Evolutionary conservation across 208 protist genomes (phyloP), one percentile per base, ranked within the genome.

Genomic region (Leishmania tarentolae): DNA sequence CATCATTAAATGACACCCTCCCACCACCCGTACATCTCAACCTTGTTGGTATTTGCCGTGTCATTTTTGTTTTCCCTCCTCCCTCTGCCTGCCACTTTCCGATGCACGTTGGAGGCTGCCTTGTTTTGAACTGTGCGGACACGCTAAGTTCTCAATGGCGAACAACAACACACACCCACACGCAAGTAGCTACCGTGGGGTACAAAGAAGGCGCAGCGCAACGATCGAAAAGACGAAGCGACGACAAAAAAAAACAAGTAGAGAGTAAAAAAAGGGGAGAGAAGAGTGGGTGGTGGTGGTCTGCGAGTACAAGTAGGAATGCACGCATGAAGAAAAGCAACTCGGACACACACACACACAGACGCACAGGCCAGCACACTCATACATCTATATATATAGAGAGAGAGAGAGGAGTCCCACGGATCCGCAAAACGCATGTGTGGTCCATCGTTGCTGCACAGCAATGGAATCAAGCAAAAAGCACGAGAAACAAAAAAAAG

Each of bases 401-500:
- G 42, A n/a, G 44, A 46, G 44, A 78, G 31, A 75, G 28, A 9
- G 17, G 40, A 75, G 31, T 13, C 46, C n/a, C 42, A 75, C 24
- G 3, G 8, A 28, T 75, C 35, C n/a, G 28, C 24, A n/a, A 75
- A 59, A 44, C 31, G 19, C 19, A 28, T 40, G 3, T 37, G 6
- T 40, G 17, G 61, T 31, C 8, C 71, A 75, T 59, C 31, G n/a
- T 31, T n/a, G 71, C 40, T 40, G 50, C 75, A 24, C 75, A n/a
- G 57, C 17, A 24, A 15, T 35, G 35, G 11, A 52, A 24, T 31
- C 19, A 35, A 19, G 44, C 37, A 15, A 53, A 11, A n/a, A 73
- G 44, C 66, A 69, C 3, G 3, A 5, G 35, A 79, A 77, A 76
- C 5, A 80, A 80, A 75, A 84, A 76, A 28, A 75, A 71, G 24